Conservation (phyloP, 179 eudicot genomes). For the Carnegiea gigantea region DNA sequence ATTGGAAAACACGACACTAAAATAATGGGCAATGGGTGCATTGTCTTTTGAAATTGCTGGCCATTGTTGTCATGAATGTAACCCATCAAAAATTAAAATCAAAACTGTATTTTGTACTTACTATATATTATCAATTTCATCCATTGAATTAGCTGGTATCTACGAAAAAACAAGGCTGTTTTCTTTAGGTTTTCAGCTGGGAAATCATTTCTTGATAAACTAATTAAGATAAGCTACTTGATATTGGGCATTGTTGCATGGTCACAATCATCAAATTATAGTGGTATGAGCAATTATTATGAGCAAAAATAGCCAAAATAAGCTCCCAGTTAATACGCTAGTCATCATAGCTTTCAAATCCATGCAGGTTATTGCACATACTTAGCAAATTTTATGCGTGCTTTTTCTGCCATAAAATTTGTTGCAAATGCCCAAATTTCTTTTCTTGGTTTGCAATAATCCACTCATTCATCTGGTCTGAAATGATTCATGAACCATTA, state of each 20-base stretch:
- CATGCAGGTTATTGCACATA: not conserved
- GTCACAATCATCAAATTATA: slow-evolving; percentile 14
- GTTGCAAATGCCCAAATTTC: not conserved
- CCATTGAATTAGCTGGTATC: too few relatives aligned
- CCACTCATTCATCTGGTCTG: not conserved
- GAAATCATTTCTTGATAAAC: not conserved
- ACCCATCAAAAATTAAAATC: too few relatives aligned
- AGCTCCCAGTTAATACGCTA: not conserved
- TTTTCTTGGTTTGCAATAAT: not conserved
- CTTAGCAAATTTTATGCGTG: slow-evolving; percentile 6
- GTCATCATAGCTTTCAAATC: not conserved
- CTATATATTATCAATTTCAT: too few relatives aligned
- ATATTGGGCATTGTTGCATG: not conserved
- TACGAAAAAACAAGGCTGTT: not conserved
- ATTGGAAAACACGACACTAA: too few relatives aligned
- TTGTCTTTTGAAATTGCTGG: too few relatives aligned
- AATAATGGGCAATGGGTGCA: too few relatives aligned
- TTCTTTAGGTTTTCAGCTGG: not conserved
- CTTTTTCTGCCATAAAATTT: not conserved
- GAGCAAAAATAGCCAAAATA: not conserved
- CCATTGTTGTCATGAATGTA: too few relatives aligned
- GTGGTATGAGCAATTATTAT: not conserved
- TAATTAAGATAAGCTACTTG: not conserved
- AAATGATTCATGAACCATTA: slow-evolving; percentile 5
- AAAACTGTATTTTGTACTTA: too few relatives aligned